Base-by-base conservation (phyloP, 495 filamentous ascomycete genomes). In the Beverwykella pulmonaria region DNA sequence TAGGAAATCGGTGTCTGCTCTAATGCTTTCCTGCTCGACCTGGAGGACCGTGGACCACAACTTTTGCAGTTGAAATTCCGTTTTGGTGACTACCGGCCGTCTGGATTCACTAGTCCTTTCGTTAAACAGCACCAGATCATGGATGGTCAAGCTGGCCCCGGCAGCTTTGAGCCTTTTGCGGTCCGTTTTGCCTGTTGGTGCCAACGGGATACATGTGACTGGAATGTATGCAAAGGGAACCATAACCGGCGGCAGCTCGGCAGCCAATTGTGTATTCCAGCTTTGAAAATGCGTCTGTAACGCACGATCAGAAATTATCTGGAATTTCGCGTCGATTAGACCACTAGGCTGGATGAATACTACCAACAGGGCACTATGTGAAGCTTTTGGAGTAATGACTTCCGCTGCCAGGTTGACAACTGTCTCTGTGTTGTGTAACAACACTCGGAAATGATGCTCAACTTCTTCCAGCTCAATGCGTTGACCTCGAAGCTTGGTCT, bases 401-500 rank as follows among this genome's bases (percentile, higher is more conserved):
- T 7, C 26, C 7, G 52, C 52, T 9, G 30, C 12, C 6, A 54
- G 15, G 22, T 30, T 12, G 52, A 54, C 26, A 10, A 26, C 6
- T 10, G n/a, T n/a, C n/a, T 15, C 26, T 5, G 6, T 32, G 10
- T 26, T 9, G 10, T 10, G 5, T 5, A 22, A 6, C 15, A 25
- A 15, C 12, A 10, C 26, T 30, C 52, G 52, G 30, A 63, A 5
- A 26, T 56, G 52, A 63, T 63, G 32, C 22, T 63, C 52, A 12
- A 82, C 62, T 48, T 82, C 80, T 5, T 65, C 75, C 14, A 79
- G 68, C 56, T 83, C 81, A 25, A 84, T 69, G 7, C 81, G 69
- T 36, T 79, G 77, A 1, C 80, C 80, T 32, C 75, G 60, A n/a
- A 82, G 65, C 61, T 83, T 84, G 52, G 82, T 67, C 59, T 83